Evolutionary conservation across 257 asterid species (phyloP), one percentile per base, ranked within the genome.

Genomic region (Paulownia fortunei): DNA sequence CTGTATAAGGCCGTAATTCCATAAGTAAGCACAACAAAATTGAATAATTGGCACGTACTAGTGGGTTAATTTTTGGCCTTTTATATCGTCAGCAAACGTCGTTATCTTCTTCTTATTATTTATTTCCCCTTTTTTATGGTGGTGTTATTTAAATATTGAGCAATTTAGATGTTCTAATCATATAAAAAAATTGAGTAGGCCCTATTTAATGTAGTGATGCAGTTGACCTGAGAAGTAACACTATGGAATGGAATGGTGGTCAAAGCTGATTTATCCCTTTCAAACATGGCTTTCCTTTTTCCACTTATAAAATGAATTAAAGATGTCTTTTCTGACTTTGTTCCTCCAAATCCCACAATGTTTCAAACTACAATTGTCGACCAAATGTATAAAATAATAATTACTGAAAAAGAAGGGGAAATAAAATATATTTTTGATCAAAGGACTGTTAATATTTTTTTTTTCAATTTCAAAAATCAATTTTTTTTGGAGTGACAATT

Each of bases 141-240:
- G n/a, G n/a, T n/a, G n/a, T n/a, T n/a, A n/a, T n/a, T n/a, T n/a
- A n/a, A 16, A 54, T 54, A 18, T 16, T 54, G 61, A 0, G 30
- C 23, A 51, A 51, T n/a, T 51, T 39, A 39, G 18, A 13, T 13
- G 54, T 15, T 13, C 2, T 58, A 16, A 54, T 58, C 36, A 26
- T 16, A 4, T 6, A 46, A 4, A 56, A 26, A 16, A 27, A 41
- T 0, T 27, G 34, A 5, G 34, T 54, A n/a, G 34, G 51, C 19
- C 30, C 34, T 8, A 9, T 63, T 76, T 34, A 49, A 34, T 65
- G 42, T 7, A 15, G 15, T 10, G 26, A 37, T 61, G 32, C 52
- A 26, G 60, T 51, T 66, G 67, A 66, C 81, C 61, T 16, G n/a
- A 5, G 6, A 60, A 74, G 47, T 60, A 58, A 34, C 39, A 51